Evolutionary conservation across 2,329 filamentous ascomycete species (phyloP).

Genomic region (Colletotrichum filicis): DNA sequence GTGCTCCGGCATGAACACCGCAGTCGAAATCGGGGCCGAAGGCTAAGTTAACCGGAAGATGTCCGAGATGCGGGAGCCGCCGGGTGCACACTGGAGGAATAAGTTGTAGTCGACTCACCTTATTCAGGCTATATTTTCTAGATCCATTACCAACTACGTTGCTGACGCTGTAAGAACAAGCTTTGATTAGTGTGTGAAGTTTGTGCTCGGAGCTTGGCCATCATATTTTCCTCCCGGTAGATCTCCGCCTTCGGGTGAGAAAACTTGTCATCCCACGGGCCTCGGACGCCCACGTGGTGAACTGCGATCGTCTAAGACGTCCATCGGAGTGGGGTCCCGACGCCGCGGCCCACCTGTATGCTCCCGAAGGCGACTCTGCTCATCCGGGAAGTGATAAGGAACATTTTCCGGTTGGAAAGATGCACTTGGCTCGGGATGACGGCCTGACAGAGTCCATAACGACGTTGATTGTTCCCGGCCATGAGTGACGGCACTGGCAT

Average conservation of each 20-base stretch:
- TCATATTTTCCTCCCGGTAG: background rate
- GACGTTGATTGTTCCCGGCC: no score
- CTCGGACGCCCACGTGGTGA: conserved; percentile 18
- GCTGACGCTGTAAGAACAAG: background rate
- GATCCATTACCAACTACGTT: no score
- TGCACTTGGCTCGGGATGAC: background rate
- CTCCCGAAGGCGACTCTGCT: background rate
- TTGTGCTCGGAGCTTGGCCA: background rate
- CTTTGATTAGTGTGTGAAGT: background rate
- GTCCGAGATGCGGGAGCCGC: background rate
- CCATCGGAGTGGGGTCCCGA: conserved; percentile 17
- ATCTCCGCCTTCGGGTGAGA: conserved; percentile 12
- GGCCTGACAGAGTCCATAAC: background rate
- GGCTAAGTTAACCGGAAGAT: background rate
- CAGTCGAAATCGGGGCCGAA: background rate
- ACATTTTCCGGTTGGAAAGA: accelerated
- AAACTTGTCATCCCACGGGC: background rate
- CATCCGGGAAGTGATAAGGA: background rate
- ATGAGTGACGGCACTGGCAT: background rate
- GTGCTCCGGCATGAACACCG: background rate
- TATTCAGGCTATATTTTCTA: background rate
- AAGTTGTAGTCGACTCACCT: background rate
- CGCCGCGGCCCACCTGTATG: background rate
- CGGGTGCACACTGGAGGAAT: background rate
- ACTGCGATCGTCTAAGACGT: conserved; percentile 23